Percentiles rank a stretch among this genome's conserved stretches.
Evolutionary conservation across 305 asterid genomes (phyloP).

Genomic region (Fraxinus baroniana): DNA sequence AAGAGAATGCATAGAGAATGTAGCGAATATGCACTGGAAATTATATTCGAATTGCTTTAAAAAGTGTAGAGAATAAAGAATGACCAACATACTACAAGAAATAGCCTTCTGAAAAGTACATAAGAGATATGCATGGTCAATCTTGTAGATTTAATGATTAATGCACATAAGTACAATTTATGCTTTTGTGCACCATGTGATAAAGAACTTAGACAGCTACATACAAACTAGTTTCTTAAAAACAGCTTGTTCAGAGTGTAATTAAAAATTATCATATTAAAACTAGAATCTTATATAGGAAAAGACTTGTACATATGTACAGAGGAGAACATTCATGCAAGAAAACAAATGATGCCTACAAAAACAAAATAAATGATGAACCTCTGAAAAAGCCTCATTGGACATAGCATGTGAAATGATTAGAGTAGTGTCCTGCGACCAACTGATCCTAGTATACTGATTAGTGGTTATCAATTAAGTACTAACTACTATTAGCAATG

Average conservation of each 20-base stretch:
- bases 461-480: neutral
- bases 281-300: conserved; percentile 1
- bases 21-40: neutral
- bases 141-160: neutral
- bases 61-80: neutral
- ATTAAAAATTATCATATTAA: conserved; percentile 5
- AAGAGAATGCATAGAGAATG: neutral
- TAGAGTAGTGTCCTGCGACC: neutral
- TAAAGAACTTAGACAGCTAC: neutral
- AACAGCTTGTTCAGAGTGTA: conserved; percentile 1
- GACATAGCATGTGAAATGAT: conserved; percentile 8
- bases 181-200: neutral
- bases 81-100: neutral
- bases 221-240: conserved; percentile 8
- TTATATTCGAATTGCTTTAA: neutral
- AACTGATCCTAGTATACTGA: neutral
- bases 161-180: conserved; percentile 12
- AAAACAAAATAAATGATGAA: neutral
- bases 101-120: neutral
- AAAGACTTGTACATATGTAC: neutral
- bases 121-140: conserved; percentile 10
- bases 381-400: neutral
- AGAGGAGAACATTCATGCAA: conserved; percentile 7
- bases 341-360: neutral
- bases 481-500: neutral